These are phyloP conservation scores for Drosera capensis DNA, from an alignment of 148 eudicot species.

Conservation along the genomic window DNA sequence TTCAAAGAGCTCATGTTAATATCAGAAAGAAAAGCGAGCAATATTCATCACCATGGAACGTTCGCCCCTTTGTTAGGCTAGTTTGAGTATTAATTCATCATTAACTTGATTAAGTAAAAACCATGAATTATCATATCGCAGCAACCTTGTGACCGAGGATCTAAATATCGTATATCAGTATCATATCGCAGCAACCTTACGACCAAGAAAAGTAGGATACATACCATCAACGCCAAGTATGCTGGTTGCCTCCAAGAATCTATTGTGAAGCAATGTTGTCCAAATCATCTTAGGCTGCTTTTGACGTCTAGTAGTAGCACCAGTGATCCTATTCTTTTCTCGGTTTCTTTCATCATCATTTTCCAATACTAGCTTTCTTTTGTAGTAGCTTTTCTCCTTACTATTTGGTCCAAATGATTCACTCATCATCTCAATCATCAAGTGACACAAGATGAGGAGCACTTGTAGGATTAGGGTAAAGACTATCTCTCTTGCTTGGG, in stretches of 20 bases:
- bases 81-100: no score
- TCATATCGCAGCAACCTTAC: not conserved
- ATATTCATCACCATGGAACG: not conserved
- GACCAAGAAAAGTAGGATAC: constrained; percentile 1
- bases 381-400: not conserved
- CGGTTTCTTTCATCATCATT: not conserved
- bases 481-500: not conserved
- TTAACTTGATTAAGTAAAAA: no score
- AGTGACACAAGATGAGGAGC: not conserved
- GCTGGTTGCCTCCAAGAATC: constrained; percentile 36
- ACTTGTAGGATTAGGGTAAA: not conserved
- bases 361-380: constrained; percentile 5
- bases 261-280: constrained; percentile 39
- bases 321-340: not conserved
- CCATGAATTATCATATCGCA: no score
- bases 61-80: not conserved
- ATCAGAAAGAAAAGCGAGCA: not conserved
- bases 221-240: constrained; percentile 39
- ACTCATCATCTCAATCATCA: not conserved
- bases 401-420: not conserved
- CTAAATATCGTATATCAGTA: not conserved
- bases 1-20: not conserved
- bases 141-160: no score
- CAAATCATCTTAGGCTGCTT: constrained; percentile 33
- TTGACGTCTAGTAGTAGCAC: not conserved